Evolutionary conservation across 768 basidiomycete species (phyloP).

Genomic region (Tricholoma matsutake): DNA sequence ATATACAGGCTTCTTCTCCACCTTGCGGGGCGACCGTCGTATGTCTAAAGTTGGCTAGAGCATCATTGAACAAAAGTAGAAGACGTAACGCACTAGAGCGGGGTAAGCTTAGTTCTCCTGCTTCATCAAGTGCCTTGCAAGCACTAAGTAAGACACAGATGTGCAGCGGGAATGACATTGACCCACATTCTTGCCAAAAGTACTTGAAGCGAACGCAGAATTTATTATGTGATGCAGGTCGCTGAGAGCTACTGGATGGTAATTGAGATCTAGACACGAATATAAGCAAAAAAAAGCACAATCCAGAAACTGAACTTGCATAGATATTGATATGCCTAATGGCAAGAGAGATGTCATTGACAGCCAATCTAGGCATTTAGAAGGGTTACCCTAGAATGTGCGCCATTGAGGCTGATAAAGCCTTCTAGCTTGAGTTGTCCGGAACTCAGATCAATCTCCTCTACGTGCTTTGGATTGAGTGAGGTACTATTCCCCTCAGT

Average conservation of each 20-base stretch:
- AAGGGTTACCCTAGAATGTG: constrained; percentile 60
- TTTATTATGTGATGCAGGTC: constrained; percentile 74
- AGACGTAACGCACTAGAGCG: constrained; percentile 36
- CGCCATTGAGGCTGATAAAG: constrained; percentile 80
- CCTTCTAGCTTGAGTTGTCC: constrained; percentile 63
- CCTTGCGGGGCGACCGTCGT: constrained; percentile 75
- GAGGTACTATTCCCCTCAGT: constrained; percentile 7
- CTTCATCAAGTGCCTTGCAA: constrained; percentile 63
- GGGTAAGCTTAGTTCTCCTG: constrained; percentile 46
- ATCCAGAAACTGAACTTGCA: constrained; percentile 47
- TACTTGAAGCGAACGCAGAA: constrained; percentile 57
- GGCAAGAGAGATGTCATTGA: constrained; percentile 14
- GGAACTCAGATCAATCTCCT: constrained; percentile 51
- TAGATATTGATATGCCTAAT: constrained; percentile 80
- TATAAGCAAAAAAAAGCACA: constrained; percentile 7
- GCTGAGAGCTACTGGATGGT: constrained; percentile 59
- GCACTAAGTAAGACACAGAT: background rate
- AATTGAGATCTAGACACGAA: constrained; percentile 65
- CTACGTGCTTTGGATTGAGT: constrained; percentile 53
- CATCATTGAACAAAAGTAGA: constrained; percentile 3
- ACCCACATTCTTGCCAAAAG: constrained; percentile 72
- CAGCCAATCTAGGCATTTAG: constrained; percentile 14
- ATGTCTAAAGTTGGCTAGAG: constrained; percentile 35
- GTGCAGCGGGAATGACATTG: constrained; percentile 2
- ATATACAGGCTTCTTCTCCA: constrained; percentile 78